Percentiles rank a stretch among this genome's conserved stretches.
These are phyloP conservation scores for Puccinia brachypodii DNA, from an alignment of 1,284 basidiomycete genomes.

Conservation along the genomic window DNA sequence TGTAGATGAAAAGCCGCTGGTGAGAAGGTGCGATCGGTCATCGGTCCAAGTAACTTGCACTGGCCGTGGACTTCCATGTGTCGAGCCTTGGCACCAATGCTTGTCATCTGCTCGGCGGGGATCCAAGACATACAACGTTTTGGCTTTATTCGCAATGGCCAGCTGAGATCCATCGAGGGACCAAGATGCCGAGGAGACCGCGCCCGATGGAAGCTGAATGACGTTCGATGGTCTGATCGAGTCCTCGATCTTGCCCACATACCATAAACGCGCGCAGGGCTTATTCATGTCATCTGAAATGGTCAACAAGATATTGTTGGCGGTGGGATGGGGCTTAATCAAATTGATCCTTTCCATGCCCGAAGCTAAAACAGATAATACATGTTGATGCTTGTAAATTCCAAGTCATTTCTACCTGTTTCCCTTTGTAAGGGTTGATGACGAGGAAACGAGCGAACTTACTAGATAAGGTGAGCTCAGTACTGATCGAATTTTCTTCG, in stretches of 20 bases:
- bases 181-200: slow-evolving; percentile 57
- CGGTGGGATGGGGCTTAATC: slow-evolving; percentile 58
- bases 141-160: slow-evolving; percentile 60
- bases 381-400: neutral
- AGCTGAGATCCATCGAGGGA: slow-evolving; percentile 57
- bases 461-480: slow-evolving; percentile 21
- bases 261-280: slow-evolving; percentile 57
- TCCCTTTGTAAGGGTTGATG: neutral
- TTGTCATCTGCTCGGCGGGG: slow-evolving; percentile 54
- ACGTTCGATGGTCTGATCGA: neutral
- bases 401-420: neutral
- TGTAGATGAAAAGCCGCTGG: slow-evolving; percentile 59
- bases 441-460: neutral
- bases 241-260: slow-evolving; percentile 43
- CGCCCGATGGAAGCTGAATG: slow-evolving; percentile 2
- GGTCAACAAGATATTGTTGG: slow-evolving; percentile 57
- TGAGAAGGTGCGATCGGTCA: slow-evolving; percentile 55
- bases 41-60: slow-evolving; percentile 60
- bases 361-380: slow-evolving; percentile 51
- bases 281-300: slow-evolving; percentile 58
- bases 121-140: slow-evolving; percentile 58
- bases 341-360: slow-evolving; percentile 58
- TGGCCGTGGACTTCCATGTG: slow-evolving; percentile 58
- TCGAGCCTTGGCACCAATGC: slow-evolving; percentile 51
- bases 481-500: neutral